Evolutionary conservation across 2,329 filamentous ascomycete genomes (phyloP).

Genomic region (Fusarium lyarnte): DNA sequence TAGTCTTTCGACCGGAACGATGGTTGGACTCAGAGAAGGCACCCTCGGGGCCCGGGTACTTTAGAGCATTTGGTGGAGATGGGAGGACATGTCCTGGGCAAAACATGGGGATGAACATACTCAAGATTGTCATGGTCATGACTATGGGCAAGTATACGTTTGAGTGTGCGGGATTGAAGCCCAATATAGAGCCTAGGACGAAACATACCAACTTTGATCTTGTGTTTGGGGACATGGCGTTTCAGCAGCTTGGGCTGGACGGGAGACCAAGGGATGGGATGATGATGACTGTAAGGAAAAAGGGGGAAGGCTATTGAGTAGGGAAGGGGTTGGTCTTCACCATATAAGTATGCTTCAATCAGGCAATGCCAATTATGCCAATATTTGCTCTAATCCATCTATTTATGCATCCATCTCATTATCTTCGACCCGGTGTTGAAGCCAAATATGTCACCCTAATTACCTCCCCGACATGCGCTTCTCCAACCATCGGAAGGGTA

Average conservation of each 20-base stretch:
- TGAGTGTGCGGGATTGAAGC: conserved; percentile 28
- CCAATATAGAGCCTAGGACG: conserved; percentile 17
- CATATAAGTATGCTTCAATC: not conserved
- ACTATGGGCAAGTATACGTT: conserved; percentile 40
- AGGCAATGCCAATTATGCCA: not conserved
- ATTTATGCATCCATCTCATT: conserved; percentile 5
- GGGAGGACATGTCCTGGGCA: conserved; percentile 50
- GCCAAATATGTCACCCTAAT: not conserved
- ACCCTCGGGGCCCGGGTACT: not conserved
- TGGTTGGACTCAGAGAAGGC: conserved; percentile 15
- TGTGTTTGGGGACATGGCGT: conserved; percentile 34
- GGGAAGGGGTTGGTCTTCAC: not conserved
- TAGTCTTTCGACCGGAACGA: conserved; percentile 8
- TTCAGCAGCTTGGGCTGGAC: conserved; percentile 37
- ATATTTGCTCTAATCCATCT: conserved; percentile 11
- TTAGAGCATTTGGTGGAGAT: conserved; percentile 51
- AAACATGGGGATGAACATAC: conserved; percentile 48
- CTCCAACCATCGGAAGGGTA: conserved; percentile 59
- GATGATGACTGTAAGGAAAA: conserved; percentile 37
- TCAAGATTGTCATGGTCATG: conserved; percentile 44
- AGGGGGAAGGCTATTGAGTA: not conserved
- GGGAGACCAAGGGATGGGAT: conserved; percentile 33
- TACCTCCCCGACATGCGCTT: conserved; percentile 47
- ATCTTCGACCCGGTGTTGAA: conserved; percentile 6
- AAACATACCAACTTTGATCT: conserved; percentile 41